Conservation (phyloP, 495 filamentous ascomycete species). For the Aspergillus carlsbadensis region DNA sequence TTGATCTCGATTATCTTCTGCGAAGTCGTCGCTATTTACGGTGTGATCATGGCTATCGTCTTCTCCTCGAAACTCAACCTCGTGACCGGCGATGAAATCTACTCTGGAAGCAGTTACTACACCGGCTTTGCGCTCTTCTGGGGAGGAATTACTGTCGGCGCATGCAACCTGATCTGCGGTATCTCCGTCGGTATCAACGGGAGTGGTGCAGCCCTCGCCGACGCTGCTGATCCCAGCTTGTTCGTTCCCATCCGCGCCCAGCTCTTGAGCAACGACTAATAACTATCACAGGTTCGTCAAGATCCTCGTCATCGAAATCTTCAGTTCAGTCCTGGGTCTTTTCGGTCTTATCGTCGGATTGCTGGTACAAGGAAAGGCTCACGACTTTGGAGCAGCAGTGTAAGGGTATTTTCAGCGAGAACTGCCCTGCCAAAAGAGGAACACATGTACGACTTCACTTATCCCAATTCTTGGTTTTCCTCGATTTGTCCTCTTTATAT, state of each 20-base stretch:
- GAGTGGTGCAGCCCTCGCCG: slow-evolving; percentile 91
- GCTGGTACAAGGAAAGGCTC: slow-evolving; percentile 77
- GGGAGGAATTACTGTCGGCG: slow-evolving; percentile 87
- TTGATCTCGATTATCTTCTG: slow-evolving; percentile 99
- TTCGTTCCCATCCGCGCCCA: slow-evolving; percentile 44
- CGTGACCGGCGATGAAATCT: slow-evolving; percentile 50
- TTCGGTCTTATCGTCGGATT: slow-evolving; percentile 96
- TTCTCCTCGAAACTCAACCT: slow-evolving; percentile 81
- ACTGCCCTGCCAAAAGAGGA: slow-evolving; percentile 6
- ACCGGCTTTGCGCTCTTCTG: slow-evolving; percentile 98
- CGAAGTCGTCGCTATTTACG: slow-evolving; percentile 99
- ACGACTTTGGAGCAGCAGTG: slow-evolving; percentile 59
- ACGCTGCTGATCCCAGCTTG: slow-evolving; percentile 91
- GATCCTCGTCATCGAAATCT: slow-evolving; percentile 98
- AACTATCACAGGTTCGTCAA: slow-evolving; percentile 81
- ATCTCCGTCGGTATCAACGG: slow-evolving; percentile 98
- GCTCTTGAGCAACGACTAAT: slow-evolving; percentile 6
- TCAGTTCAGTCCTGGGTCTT: slow-evolving; percentile 96
- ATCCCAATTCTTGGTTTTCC: slow-evolving; percentile 20
- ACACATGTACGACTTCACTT: slow-evolving; percentile 28
- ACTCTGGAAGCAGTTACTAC: slow-evolving; percentile 75
- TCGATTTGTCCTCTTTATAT: slow-evolving; percentile 33
- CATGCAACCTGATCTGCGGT: slow-evolving; percentile 95
- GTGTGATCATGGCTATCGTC: slow-evolving; percentile 98
- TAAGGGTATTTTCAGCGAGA: slow-evolving; percentile 22